Base-by-base conservation (phyloP, 768 basidiomycete species). In the Lactarius sp. region DNA sequence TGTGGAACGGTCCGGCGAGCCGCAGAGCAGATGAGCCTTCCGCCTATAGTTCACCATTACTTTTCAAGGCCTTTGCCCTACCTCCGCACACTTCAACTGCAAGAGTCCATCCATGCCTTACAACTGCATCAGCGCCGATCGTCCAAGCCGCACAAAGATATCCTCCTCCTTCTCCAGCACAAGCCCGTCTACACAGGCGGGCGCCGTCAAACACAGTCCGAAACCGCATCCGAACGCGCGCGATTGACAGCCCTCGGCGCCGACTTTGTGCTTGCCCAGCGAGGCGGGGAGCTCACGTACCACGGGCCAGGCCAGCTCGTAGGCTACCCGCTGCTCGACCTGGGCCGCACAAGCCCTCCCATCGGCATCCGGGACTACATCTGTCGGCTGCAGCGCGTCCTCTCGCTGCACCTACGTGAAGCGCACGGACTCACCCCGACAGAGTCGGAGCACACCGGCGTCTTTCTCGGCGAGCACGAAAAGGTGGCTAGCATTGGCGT, bases 291-390 rank as follows among this genome's bases (percentile, higher is more conserved):
- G 76, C 81, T 94, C 61, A 99, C 97, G 1, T 99, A 92, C 74
- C 97, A 99, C 73, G 97, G 97, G 0, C 95, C 97, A 1, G 97
- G 97, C 6, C 97, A 99, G 75, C 80, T 99, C 70, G 90, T 98
- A 16, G 97, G 94, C 34, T 99, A 99, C 73, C 93, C 94, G 2
- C 79, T 98, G 56, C 79, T 98, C 56, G 96, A 98, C 77, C 82
- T 98, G 20, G 84, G 84, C n/a, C 85, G 86, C 39, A 85, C 88
- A 69, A 77, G 82, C 51, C 92, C 94, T 8, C 77, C 87, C 56
- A 78, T 84, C 72, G 80, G 85, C 60, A 84, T 87, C 33, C 85
- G 88, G 53, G 85, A 87, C 66, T 98, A 97, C 73, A 88, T 98
- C 47, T 91, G 89, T 74, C 82, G 81, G 51, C 79, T 98, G 74